A percentile compares a stretch with the other conserved stretches of the same genome.
Evolutionary conservation across 257 asterid genomes (phyloP).

Genomic region (Anisodus acutangulus): DNA sequence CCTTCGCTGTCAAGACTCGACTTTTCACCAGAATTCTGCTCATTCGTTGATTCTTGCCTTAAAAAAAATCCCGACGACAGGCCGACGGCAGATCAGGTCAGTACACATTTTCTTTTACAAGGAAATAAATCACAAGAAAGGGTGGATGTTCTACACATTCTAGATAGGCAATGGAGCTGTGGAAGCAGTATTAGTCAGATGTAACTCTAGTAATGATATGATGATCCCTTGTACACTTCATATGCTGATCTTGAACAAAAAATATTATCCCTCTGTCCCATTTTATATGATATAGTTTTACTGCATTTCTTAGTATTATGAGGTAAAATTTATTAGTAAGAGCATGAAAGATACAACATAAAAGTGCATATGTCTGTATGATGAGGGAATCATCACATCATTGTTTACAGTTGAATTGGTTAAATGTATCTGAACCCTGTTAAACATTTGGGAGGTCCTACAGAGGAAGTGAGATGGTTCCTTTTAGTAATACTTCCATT

Average conservation of each 20-base stretch:
- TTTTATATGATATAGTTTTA: not conserved
- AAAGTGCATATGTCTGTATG: not conserved
- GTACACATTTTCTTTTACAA: slow-evolving; percentile 25
- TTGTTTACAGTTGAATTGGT: not conserved
- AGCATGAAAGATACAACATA: not conserved
- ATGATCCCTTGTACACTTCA: not conserved
- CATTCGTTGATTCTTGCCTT: slow-evolving; percentile 89
- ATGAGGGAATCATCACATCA: not conserved
- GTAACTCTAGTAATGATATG: not conserved
- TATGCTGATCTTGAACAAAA: not conserved
- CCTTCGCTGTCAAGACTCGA: slow-evolving; percentile 69
- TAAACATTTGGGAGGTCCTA: not conserved
- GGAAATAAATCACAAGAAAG: not conserved
- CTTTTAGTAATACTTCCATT: not conserved
- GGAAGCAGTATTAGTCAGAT: not conserved
- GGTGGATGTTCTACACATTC: not conserved
- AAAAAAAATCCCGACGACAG: slow-evolving; percentile 71
- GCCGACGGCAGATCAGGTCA: slow-evolving; percentile 97
- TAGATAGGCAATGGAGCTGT: not conserved
- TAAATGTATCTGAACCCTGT: not conserved
- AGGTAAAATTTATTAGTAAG: not conserved
- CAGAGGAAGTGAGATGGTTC: not conserved
- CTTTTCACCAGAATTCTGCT: slow-evolving; percentile 86
- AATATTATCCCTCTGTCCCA: not conserved
- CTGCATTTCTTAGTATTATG: not conserved